Evolutionary conservation across 371 early-diverging fungal species (phyloP).

Genomic region (Mucor piriformis): DNA sequence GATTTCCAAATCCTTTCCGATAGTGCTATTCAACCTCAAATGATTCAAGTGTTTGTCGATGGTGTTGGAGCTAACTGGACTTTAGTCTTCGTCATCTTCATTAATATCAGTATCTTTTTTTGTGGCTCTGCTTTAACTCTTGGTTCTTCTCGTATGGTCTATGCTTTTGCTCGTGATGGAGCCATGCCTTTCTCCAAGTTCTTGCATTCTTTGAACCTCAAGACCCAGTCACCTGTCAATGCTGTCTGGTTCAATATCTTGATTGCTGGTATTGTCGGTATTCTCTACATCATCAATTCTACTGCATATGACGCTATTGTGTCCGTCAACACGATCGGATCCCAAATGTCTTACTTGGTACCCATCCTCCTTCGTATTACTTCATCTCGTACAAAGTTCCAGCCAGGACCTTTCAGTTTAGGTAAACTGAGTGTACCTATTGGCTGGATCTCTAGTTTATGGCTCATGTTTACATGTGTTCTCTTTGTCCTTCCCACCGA

Average conservation of each 20-base stretch:
- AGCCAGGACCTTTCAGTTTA: constrained; percentile 43
- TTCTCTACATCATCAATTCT: constrained; percentile 39
- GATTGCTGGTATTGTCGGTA: constrained; percentile 37
- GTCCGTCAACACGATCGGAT: constrained; percentile 54
- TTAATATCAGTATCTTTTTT: constrained; percentile 60
- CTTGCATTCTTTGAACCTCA: constrained; percentile 34
- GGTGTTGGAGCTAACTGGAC: constrained; percentile 59
- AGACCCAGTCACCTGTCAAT: constrained; percentile 45
- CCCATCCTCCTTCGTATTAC: constrained; percentile 57
- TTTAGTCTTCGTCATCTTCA: constrained; percentile 59
- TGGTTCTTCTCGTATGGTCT: constrained; percentile 73
- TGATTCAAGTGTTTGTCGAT: constrained; percentile 67
- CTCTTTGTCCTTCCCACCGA: constrained; percentile 53
- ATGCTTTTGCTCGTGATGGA: constrained; percentile 78
- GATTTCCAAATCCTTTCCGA: constrained; percentile 43
- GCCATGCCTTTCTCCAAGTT: constrained; percentile 52
- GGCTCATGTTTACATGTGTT: constrained; percentile 48
- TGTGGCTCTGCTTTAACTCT: constrained; percentile 57
- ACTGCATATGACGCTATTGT: constrained; percentile 47
- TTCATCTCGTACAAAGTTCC: constrained; percentile 34
- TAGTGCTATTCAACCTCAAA: constrained; percentile 55
- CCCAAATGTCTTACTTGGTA: constrained; percentile 50
- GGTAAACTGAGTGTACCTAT: constrained; percentile 42
- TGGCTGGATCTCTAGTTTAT: constrained; percentile 39
- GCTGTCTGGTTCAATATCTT: constrained; percentile 53